phyloP scores from a whole-genome alignment of 2,329 filamentous ascomycete genomes.

The Byssoonygena ceratinophila region DNA sequence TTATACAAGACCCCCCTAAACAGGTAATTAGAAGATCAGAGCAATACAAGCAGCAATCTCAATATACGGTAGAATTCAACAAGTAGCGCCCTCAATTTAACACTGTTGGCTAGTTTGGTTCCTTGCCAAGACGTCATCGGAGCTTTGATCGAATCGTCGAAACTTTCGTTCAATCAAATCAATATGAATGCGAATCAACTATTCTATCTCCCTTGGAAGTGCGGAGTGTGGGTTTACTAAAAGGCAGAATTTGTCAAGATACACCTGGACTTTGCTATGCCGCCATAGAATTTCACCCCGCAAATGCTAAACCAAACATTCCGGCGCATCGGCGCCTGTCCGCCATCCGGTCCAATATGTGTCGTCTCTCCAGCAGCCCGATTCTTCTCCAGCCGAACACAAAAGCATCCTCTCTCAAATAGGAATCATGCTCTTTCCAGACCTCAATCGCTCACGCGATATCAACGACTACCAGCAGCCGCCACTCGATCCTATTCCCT shows the following conservation, averaged over 20 bases:
- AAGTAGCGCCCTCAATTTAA: too few species aligned
- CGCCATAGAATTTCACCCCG: constrained; percentile 11
- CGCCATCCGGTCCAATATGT: constrained; percentile 11
- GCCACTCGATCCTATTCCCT: constrained; percentile 3
- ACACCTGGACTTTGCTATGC: constrained; percentile 3
- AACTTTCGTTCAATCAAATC: neutral
- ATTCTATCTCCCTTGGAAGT: neutral
- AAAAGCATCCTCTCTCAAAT: constrained; percentile 6
- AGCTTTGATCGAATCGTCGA: constrained; percentile 17
- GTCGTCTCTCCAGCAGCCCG: constrained; percentile 12
- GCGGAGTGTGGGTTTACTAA: neutral
- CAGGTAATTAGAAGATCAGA: too few species aligned
- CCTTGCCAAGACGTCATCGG: constrained; percentile 8
- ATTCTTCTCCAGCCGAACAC: constrained; percentile 7
- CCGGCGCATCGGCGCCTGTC: constrained; percentile 24
- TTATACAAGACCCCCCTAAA: too few species aligned
- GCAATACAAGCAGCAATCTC: too few species aligned
- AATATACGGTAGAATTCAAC: too few species aligned
- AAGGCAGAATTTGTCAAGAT: neutral
- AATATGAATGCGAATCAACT: neutral
- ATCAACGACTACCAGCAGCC: constrained; percentile 9
- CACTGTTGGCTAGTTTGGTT: too few species aligned
- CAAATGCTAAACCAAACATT: constrained; percentile 21
- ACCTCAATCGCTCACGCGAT: constrained; percentile 1
- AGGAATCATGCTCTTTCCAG: constrained; percentile 8